Evolutionary conservation across 768 basidiomycete species (phyloP).

Genomic region (Dentipellis fragilis): DNA sequence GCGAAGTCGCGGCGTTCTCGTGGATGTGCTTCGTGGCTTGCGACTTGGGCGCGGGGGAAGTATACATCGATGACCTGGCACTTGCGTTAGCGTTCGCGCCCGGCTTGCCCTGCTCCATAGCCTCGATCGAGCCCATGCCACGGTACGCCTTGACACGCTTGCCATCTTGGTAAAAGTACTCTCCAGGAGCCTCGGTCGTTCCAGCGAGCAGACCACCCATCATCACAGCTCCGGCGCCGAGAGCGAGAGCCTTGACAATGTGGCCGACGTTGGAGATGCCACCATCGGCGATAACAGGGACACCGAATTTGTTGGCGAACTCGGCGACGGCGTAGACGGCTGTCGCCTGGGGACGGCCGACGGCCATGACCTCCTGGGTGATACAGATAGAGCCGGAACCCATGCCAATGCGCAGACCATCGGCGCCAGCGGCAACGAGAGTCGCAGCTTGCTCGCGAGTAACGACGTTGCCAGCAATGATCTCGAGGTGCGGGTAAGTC

Average conservation of each 20-base stretch:
- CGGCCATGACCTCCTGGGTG: conserved; percentile 99
- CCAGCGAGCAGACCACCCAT: conserved; percentile 96
- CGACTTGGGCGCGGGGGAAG: conserved; percentile 29
- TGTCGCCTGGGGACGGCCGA: conserved; percentile 94
- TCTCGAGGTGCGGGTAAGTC: conserved; percentile 77
- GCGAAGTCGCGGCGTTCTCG: conserved; percentile 92
- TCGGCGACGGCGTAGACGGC: conserved; percentile 97
- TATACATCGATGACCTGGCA: conserved; percentile 29
- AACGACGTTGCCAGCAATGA: conserved; percentile 96
- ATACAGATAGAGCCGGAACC: conserved; percentile 98
- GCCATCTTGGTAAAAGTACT: conserved; percentile 99
- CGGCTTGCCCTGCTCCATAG: conserved; percentile 75
- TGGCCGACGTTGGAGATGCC: conserved; percentile 94
- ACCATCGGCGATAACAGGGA: conserved; percentile 95
- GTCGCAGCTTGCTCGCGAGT: conserved; percentile 94
- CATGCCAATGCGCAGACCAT: conserved; percentile 95
- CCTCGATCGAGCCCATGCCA: conserved; percentile 84
- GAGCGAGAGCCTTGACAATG: conserved; percentile 90
- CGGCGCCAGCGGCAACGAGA: conserved; percentile 90
- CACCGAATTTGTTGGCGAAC: conserved; percentile 86
- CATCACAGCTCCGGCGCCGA: conserved; percentile 96
- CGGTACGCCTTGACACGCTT: conserved; percentile 98
- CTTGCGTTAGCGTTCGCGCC: conserved; percentile 20
- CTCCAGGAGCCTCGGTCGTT: conserved; percentile 94
- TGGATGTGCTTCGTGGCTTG: conserved; percentile 28